Evolutionary conservation across 2,329 filamentous ascomycete genomes (phyloP).

Genomic region (Fusarium subtropicale): DNA sequence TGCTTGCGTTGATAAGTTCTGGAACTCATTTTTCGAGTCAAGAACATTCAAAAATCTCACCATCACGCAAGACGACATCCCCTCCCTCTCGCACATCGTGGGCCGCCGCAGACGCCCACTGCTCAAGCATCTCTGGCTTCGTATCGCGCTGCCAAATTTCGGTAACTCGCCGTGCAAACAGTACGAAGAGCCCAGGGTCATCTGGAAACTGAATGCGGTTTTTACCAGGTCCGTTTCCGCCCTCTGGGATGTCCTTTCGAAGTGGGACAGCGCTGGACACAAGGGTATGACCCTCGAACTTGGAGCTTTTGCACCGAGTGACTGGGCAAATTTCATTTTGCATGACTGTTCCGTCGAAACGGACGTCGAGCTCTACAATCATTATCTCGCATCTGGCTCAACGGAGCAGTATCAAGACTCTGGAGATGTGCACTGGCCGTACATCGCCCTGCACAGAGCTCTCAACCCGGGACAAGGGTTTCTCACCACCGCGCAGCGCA

Average conservation of each 20-base stretch:
- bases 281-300: constrained; percentile 12
- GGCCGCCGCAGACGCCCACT: not conserved
- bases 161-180: not conserved
- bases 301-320: not conserved
- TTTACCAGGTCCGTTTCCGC: constrained; percentile 1
- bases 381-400: not conserved
- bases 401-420: not conserved
- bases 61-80: constrained; percentile 3
- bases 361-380: not conserved
- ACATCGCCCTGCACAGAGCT: not conserved
- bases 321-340: not conserved
- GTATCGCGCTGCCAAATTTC: not conserved
- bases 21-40: constrained; percentile 15
- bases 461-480: not conserved
- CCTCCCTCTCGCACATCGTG: not conserved
- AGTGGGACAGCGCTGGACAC: not conserved
- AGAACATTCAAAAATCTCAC: constrained; percentile 9
- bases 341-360: not conserved
- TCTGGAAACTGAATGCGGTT: constrained; percentile 1
- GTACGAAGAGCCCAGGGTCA: not conserved
- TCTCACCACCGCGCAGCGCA: not conserved
- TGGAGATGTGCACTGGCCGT: not conserved
- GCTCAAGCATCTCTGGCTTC: constrained; percentile 23
- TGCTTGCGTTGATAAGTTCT: constrained; percentile 7
- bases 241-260: constrained; percentile 10